phyloP scores from a whole-genome alignment of 78 protist species.

The Emiliania huxleyi region DNA sequence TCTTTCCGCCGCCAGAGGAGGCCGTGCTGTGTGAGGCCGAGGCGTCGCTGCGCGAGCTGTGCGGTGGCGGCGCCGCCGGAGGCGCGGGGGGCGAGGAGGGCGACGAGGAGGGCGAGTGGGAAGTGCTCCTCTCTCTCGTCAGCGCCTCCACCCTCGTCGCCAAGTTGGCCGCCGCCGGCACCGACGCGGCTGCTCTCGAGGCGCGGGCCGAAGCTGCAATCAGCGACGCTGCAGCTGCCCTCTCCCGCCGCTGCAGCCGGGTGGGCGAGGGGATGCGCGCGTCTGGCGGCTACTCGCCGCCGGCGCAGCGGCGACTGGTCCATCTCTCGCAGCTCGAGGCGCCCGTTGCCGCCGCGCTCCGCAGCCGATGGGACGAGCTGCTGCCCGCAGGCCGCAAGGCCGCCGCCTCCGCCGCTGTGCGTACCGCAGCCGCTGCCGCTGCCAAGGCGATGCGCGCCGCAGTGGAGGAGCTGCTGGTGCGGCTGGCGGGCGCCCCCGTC shows the following conservation, averaged over 20 bases:
- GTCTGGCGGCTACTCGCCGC: background rate
- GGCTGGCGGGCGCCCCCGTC: too few relatives aligned
- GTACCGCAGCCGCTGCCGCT: too few relatives aligned
- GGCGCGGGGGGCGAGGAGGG: too few relatives aligned
- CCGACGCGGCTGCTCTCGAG: background rate
- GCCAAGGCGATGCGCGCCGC: too few relatives aligned
- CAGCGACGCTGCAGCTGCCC: background rate
- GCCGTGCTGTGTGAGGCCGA: background rate
- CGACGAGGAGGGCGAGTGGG: too few relatives aligned
- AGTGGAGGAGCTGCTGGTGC: too few relatives aligned
- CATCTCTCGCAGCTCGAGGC: background rate
- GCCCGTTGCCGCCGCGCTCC: too few relatives aligned
- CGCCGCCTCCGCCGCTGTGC: too few relatives aligned
- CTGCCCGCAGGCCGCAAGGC: too few relatives aligned
- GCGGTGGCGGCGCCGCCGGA: background rate
- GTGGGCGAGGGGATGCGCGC: background rate
- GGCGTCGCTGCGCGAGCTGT: background rate
- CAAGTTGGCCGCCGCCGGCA: background rate
- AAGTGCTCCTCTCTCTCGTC: too few relatives aligned
- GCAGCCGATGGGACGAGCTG: too few relatives aligned
- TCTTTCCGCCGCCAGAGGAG: background rate
- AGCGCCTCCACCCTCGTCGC: background rate
- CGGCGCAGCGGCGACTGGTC: background rate
- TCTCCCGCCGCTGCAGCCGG: background rate
- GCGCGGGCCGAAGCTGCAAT: background rate